Conservation (phyloP, 179 eudicot species). For the Camellia oleifera region DNA sequence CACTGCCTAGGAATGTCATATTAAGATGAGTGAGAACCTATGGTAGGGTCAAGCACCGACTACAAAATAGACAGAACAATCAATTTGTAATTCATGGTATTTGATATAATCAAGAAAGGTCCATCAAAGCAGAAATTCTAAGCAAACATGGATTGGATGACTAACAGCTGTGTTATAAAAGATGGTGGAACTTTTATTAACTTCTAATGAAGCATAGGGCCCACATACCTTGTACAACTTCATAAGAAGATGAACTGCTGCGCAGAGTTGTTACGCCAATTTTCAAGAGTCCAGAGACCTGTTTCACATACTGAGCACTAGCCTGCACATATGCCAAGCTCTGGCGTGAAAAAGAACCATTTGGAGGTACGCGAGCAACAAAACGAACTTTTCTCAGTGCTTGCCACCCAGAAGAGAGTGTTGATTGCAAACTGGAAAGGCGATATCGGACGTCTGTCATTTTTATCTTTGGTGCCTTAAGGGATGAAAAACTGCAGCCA, state of each 20-base stretch:
- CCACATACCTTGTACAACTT: slow-evolving; percentile 72
- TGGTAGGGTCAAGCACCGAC: neutral
- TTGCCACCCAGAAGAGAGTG: slow-evolving; percentile 72
- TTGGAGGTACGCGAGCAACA: slow-evolving; percentile 54
- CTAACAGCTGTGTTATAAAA: neutral
- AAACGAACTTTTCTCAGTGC: slow-evolving; percentile 65
- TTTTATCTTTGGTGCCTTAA: slow-evolving; percentile 59
- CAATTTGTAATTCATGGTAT: neutral
- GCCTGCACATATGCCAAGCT: slow-evolving; percentile 91
- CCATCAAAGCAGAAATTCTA: neutral
- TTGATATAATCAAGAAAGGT: neutral
- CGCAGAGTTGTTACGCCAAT: slow-evolving; percentile 79
- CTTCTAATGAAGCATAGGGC: neutral
- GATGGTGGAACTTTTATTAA: neutral
- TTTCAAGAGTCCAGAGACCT: slow-evolving; percentile 85
- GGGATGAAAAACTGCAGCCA: slow-evolving; percentile 72
- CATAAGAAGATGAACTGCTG: slow-evolving; percentile 70
- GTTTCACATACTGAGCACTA: slow-evolving; percentile 80
- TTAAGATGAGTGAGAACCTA: neutral
- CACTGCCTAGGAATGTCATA: neutral
- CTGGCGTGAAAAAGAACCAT: slow-evolving; percentile 70
- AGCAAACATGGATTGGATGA: neutral
- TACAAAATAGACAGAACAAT: neutral
- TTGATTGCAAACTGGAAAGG: slow-evolving; percentile 54
- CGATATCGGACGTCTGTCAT: slow-evolving; percentile 54